A percentile compares a stretch with the other conserved stretches of the same genome.
These are phyloP conservation scores for Entoloma clypeatum DNA, from an alignment of 1,284 basidiomycete genomes.

Conservation along the genomic window DNA sequence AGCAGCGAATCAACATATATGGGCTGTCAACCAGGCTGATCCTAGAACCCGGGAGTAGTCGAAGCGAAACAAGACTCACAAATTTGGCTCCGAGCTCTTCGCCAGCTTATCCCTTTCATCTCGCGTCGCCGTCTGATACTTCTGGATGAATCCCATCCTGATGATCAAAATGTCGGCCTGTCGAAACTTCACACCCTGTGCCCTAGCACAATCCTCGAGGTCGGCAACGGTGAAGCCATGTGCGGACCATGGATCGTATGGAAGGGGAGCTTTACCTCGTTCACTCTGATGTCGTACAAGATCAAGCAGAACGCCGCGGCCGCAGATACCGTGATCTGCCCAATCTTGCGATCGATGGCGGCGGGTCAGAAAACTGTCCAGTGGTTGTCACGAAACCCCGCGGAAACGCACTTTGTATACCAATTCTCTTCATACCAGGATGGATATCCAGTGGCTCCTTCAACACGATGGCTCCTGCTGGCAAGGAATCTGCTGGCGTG, in stretches of 20 bases:
- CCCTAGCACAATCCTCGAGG: constrained; percentile 58
- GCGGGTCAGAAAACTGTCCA: no score
- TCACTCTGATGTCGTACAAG: constrained; percentile 51
- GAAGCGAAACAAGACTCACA: constrained; percentile 36
- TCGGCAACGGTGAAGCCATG: constrained; percentile 54
- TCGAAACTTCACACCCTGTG: constrained; percentile 56
- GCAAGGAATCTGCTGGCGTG: constrained; percentile 42
- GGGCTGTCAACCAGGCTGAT: no score
- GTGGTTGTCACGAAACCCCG: background rate
- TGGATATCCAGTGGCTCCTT: constrained; percentile 51
- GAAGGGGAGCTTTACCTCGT: constrained; percentile 36
- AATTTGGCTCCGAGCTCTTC: constrained; percentile 43
- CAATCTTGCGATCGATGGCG: constrained; percentile 48
- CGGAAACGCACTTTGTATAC: constrained; percentile 57
- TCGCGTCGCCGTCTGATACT: constrained; percentile 44
- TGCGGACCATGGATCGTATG: constrained; percentile 65
- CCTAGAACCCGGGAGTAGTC: no score
- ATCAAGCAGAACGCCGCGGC: constrained; percentile 67
- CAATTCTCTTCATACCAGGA: constrained; percentile 46
- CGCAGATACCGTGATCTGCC: constrained; percentile 72
- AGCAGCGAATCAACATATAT: no score
- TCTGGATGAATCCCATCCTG: constrained; percentile 64
- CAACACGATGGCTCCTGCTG: constrained; percentile 43
- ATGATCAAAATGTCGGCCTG: constrained; percentile 59
- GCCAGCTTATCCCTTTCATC: constrained; percentile 46